phyloP scores from a whole-genome alignment of 305 asterid species.

The Fraxinus baroniana region DNA sequence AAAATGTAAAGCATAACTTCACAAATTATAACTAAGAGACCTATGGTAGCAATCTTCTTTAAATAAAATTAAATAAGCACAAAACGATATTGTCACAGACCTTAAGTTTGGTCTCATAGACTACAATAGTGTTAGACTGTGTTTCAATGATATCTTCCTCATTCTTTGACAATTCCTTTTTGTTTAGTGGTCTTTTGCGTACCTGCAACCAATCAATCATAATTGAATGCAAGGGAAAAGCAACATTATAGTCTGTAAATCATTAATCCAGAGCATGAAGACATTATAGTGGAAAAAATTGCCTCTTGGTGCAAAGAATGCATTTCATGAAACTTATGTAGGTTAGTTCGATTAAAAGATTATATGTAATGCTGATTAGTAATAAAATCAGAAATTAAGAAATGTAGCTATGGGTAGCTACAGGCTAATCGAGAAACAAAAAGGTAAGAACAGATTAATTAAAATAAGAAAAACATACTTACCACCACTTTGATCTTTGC shows the following conservation, averaged over 20 bases:
- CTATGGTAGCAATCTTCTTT: not conserved
- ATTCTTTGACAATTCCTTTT: conserved; percentile 80
- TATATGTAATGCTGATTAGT: not conserved
- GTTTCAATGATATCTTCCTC: conserved; percentile 94
- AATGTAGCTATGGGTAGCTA: not conserved
- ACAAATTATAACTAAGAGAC: not conserved
- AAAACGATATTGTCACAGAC: conserved; percentile 36
- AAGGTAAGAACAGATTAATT: conserved; percentile 16
- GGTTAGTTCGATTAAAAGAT: not conserved
- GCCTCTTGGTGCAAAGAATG: conserved; percentile 11
- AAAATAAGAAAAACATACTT: conserved; percentile 25
- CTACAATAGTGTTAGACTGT: conserved; percentile 60
- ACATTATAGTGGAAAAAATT: conserved; percentile 4
- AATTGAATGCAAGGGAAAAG: conserved; percentile 24
- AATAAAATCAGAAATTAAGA: not conserved
- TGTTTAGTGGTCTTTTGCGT: conserved; percentile 89
- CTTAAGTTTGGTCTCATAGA: conserved; percentile 95
- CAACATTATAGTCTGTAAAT: not conserved
- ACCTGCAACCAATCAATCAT: conserved; percentile 52
- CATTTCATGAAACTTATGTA: not conserved
- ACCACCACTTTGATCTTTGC: conserved; percentile 99
- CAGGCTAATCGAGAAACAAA: conserved; percentile 8
- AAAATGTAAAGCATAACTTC: conserved; percentile 17
- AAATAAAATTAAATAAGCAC: not conserved
- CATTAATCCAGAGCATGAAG: not conserved